These are phyloP conservation scores for Fragilaria radians DNA, from an alignment of 108 stramenopile genomes.

Conservation along the genomic window DNA sequence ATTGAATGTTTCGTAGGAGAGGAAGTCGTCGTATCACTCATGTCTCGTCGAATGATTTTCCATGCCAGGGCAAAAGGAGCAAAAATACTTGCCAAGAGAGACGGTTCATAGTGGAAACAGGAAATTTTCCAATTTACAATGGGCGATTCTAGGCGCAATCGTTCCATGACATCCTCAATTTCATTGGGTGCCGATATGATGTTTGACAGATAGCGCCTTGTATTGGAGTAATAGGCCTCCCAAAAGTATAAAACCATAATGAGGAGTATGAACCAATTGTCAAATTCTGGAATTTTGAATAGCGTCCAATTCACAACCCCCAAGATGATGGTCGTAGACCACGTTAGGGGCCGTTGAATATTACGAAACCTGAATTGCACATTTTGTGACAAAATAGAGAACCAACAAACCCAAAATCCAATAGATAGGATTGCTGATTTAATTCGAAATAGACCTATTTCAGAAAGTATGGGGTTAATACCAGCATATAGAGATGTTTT, in stretches of 20 bases:
- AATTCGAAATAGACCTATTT: constrained; percentile 29
- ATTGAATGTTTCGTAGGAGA: constrained; percentile 4
- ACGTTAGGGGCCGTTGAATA: background rate
- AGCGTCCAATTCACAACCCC: constrained; percentile 31
- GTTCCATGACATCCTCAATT: constrained; percentile 56
- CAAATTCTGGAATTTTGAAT: constrained; percentile 20
- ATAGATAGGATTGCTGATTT: constrained; percentile 25
- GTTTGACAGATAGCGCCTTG: constrained; percentile 60
- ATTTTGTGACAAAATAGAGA: background rate
- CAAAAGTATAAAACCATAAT: constrained; percentile 52
- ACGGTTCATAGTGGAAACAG: constrained; percentile 74
- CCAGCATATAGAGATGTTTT: constrained; percentile 25
- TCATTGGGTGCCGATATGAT: constrained; percentile 51
- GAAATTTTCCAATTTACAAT: constrained; percentile 72
- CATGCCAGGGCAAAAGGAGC: constrained; percentile 8
- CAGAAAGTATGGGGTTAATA: constrained; percentile 28
- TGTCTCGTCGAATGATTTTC: constrained; percentile 12
- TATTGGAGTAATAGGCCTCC: constrained; percentile 71
- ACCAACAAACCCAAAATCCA: background rate
- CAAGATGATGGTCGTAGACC: constrained; percentile 7
- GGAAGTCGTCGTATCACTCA: background rate
- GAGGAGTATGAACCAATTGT: constrained; percentile 15
- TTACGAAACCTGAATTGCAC: background rate
- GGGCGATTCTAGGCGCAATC: constrained; percentile 38
- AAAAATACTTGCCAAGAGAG: constrained; percentile 25